These are phyloP conservation scores for Apiotrichum gamsii DNA, from an alignment of 1,284 basidiomycete species.

Conservation along the genomic window DNA sequence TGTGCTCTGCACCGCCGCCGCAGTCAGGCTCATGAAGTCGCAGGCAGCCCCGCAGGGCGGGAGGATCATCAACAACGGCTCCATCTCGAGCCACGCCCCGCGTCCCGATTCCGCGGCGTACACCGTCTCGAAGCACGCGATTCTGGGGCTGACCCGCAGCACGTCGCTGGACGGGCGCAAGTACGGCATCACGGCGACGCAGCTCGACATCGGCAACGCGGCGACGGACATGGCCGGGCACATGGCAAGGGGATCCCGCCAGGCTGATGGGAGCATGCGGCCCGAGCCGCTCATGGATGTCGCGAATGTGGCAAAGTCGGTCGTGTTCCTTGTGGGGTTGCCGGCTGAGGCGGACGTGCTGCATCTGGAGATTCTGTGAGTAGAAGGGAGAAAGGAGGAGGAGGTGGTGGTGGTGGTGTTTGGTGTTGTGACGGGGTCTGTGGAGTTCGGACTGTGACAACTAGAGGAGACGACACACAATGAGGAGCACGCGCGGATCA, in stretches of 20 bases:
- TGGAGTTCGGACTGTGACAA: too few species aligned
- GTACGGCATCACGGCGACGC: conserved; percentile 65
- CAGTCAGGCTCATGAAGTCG: conserved; percentile 63
- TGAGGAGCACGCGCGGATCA: too few species aligned
- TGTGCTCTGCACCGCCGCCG: conserved; percentile 69
- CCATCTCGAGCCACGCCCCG: conserved; percentile 65
- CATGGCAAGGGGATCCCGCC: conserved; percentile 53
- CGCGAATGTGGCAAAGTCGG: conserved; percentile 61
- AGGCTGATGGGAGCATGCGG: conserved; percentile 59
- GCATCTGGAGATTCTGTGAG: conserved; percentile 55
- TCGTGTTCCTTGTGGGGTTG: conserved; percentile 64
- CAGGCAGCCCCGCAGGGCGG: conserved; percentile 63
- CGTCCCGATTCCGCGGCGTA: conserved; percentile 60
- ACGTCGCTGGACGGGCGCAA: conserved; percentile 67
- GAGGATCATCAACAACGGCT: conserved; percentile 78
- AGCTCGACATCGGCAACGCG: conserved; percentile 76
- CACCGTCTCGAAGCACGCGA: conserved; percentile 70
- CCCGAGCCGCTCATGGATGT: conserved; percentile 53
- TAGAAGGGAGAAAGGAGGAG: conserved; percentile 8
- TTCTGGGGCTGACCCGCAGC: conserved; percentile 65
- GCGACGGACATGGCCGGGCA: conserved; percentile 56
- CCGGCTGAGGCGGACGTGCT: conserved; percentile 65
- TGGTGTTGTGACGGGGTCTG: too few species aligned
- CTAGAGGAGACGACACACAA: too few species aligned
- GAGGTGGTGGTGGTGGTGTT: too few species aligned